Evolutionary conservation across 768 basidiomycete genomes (phyloP), one percentile per base, ranked within the genome.

Genomic region (Podaxis sp.): DNA sequence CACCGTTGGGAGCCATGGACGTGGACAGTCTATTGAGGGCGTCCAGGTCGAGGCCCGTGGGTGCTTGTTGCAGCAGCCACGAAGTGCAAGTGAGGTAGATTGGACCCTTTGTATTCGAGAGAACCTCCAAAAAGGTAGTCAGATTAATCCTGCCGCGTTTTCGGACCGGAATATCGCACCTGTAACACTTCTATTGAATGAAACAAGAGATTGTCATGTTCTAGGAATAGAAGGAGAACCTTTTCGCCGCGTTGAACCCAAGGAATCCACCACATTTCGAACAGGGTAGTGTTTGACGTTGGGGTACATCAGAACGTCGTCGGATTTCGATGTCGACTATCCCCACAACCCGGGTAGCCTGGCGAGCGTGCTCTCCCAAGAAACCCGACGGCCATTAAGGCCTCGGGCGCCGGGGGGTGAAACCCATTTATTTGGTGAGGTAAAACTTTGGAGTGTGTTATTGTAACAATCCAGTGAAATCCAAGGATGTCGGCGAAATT

Each of bases 211-310:
- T 17, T 40, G 19, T 49, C 17, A 6, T 36, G n/a, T 9, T n/a
- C 52, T 15, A 22, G 30, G 19, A 39, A 59, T 52, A 19, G 46
- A 51, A 59, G 49, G 49, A 38, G 26, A 38, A 51, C 33, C 22
- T 26, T 44, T 52, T 44, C 24, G 26, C 38, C 51, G 51, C 19
- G 59, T 51, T 26, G 59, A 60, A 51, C 52, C 59, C 59, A 60
- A 60, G 24, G 49, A 60, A 60, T 60, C 59, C 49, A 42, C 49
- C 13, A 17, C 7, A 19, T 26, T 49, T 59, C 48, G 38, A 60
- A 24, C 48, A 19, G 48, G 22, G 40, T 33, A 17, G 30, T 12
- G 17, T 36, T 13, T n/a, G 30, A 53, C 11, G 59, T 6, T 38
- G 26, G 52, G 22, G 8, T 19, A 8, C 28, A 61, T 39, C 38